Conservation (phyloP, 2,329 filamentous ascomycete species). For the Acephala macrosclerotiorum region DNA sequence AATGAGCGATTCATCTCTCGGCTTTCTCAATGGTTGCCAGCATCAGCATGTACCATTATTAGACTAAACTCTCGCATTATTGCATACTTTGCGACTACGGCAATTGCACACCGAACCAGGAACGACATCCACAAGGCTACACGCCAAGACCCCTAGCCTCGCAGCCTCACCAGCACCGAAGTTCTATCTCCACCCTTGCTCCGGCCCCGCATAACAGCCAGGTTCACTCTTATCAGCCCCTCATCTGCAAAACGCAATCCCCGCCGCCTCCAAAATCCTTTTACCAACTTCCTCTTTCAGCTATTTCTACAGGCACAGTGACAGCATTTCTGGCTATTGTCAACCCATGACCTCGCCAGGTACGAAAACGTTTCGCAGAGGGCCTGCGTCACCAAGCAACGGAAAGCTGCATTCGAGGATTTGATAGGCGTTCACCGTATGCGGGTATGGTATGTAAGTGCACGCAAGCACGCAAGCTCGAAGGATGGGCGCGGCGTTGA, state of each 20-base stretch:
- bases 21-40: too few relatives aligned
- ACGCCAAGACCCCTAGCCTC: neutral
- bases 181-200: neutral
- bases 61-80: too few relatives aligned
- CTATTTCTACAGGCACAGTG: neutral
- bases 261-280: neutral
- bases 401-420: neutral
- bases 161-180: neutral
- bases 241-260: neutral
- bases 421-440: too few relatives aligned
- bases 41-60: too few relatives aligned
- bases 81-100: neutral
- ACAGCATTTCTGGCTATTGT: too few relatives aligned
- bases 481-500: neutral
- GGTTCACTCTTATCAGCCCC: neutral
- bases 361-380: neutral
- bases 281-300: slow-evolving; percentile 5
- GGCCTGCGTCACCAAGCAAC: neutral
- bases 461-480: neutral
- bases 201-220: neutral
- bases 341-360: slow-evolving; percentile 6
- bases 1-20: too few relatives aligned
- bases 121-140: neutral
- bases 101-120: neutral
- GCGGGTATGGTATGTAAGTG: too few relatives aligned